Evolutionary conservation across 257 asterid genomes (phyloP).

Genomic region (Lithospermum erythrorhizon): DNA sequence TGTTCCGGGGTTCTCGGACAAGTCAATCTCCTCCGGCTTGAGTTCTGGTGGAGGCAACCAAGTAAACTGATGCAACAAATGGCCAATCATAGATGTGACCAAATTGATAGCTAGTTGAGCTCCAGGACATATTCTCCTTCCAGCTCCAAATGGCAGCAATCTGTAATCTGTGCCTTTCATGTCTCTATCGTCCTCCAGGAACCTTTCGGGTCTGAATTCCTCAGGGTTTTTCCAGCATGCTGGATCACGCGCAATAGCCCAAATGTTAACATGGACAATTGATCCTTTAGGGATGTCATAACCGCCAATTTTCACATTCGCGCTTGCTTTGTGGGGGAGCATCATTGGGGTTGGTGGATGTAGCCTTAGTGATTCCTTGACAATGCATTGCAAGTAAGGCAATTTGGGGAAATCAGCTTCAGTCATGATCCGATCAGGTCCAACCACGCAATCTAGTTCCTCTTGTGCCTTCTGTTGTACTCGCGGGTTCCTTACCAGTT

Average conservation of each 20-base stretch:
- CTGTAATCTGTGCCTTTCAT: conserved; percentile 66
- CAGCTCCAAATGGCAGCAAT: conserved; percentile 64
- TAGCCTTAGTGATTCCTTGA: conserved; percentile 38
- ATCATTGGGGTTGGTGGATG: conserved; percentile 62
- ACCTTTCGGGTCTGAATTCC: conserved; percentile 50
- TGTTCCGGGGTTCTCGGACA: conserved; percentile 76
- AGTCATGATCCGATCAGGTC: background rate
- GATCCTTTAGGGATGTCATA: conserved; percentile 28
- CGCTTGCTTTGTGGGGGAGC: conserved; percentile 48
- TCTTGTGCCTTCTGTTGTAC: conserved; percentile 32
- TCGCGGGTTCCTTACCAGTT: conserved; percentile 33
- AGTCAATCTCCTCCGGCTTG: conserved; percentile 53
- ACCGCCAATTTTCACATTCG: conserved; percentile 43
- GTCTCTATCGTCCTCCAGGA: conserved; percentile 33
- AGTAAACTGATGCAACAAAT: conserved; percentile 53
- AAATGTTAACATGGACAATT: conserved; percentile 57
- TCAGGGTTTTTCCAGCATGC: conserved; percentile 26
- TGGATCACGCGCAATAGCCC: conserved; percentile 49
- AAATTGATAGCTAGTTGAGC: conserved; percentile 59
- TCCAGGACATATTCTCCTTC: conserved; percentile 72
- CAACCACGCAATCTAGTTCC: conserved; percentile 24
- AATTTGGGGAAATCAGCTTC: conserved; percentile 34
- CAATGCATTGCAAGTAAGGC: conserved; percentile 48
- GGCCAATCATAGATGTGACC: conserved; percentile 62
- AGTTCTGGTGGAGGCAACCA: conserved; percentile 46